Percentiles rank a stretch among this genome's conserved stretches.
phyloP scores from a whole-genome alignment of 169 alveolate species.

The Cyclospora cayetanensis region DNA sequence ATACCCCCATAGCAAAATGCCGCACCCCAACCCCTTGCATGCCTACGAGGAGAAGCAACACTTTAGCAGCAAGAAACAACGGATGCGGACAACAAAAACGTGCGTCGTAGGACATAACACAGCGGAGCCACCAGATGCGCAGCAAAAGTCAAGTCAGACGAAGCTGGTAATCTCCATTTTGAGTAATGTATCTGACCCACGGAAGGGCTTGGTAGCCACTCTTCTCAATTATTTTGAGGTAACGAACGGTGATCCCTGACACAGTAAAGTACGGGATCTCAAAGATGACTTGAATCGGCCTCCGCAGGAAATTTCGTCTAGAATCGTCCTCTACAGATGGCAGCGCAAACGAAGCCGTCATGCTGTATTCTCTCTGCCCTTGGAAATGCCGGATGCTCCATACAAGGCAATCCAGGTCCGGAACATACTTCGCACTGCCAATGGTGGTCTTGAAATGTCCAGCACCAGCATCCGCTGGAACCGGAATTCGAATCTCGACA shows the following conservation, averaged over 20 bases:
- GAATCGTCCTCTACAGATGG: constrained; percentile 94
- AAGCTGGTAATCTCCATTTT: constrained; percentile 99
- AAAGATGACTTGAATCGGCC: constrained; percentile 96
- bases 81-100: neutral
- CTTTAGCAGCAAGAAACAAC: neutral
- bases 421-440: constrained; percentile 97
- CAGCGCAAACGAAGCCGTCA: constrained; percentile 97
- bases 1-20: too few species aligned
- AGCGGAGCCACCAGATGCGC: neutral
- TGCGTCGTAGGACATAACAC: neutral
- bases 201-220: constrained; percentile 97
- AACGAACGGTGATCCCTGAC: constrained; percentile 96
- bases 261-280: constrained; percentile 99
- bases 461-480: constrained; percentile 98
- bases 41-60: neutral
- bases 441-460: constrained; percentile 91
- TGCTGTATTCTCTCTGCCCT: constrained; percentile 97
- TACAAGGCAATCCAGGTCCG: constrained; percentile 94
- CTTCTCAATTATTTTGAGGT: constrained; percentile 97
- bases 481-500: constrained; percentile 98
- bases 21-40: too few species aligned
- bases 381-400: constrained; percentile 98
- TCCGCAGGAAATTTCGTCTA: constrained; percentile 90
- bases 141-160: constrained; percentile 89
- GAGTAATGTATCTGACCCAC: constrained; percentile 99